Evolutionary conservation across 2,329 filamentous ascomycete genomes (phyloP).

Genomic region (Trichoderma arundinaceum): DNA sequence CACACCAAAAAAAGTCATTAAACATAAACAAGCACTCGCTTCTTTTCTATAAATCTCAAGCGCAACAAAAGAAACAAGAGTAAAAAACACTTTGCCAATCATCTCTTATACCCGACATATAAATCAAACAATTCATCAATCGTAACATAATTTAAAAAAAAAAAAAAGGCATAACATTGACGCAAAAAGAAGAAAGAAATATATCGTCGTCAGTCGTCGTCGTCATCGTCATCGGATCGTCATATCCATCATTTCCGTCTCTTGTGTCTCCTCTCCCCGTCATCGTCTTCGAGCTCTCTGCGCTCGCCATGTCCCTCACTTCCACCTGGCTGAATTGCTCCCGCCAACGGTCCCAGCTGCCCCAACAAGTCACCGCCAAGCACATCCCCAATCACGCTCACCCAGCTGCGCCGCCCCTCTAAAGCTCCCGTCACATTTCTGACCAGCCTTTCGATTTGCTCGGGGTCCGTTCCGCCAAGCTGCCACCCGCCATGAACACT

Average conservation of each 20-base stretch:
- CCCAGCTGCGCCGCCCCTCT: conserved; percentile 40
- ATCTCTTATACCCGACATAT: conserved; percentile 13
- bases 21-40: conserved; percentile 5
- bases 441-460: conserved; percentile 47
- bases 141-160: background rate
- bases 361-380: conserved; percentile 31
- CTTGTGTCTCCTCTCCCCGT: conserved; percentile 18
- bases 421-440: conserved; percentile 42
- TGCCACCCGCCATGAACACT: conserved; percentile 53
- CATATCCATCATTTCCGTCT: conserved; percentile 20
- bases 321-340: background rate
- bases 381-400: conserved; percentile 38
- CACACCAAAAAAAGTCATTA: background rate
- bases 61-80: background rate
- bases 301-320: background rate
- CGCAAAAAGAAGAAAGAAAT: conserved; percentile 1
- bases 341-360: conserved; percentile 20
- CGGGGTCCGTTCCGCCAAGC: conserved; percentile 51
- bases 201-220: conserved; percentile 25
- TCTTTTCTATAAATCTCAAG: conserved; percentile 19
- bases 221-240: conserved; percentile 23
- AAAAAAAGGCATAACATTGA: conserved; percentile 7
- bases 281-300: background rate
- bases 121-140: conserved; percentile 12
- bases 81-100: background rate